These are phyloP conservation scores for Ophiostoma sp. DNA, from an alignment of 2,329 filamentous ascomycete genomes.

Conservation along the genomic window DNA sequence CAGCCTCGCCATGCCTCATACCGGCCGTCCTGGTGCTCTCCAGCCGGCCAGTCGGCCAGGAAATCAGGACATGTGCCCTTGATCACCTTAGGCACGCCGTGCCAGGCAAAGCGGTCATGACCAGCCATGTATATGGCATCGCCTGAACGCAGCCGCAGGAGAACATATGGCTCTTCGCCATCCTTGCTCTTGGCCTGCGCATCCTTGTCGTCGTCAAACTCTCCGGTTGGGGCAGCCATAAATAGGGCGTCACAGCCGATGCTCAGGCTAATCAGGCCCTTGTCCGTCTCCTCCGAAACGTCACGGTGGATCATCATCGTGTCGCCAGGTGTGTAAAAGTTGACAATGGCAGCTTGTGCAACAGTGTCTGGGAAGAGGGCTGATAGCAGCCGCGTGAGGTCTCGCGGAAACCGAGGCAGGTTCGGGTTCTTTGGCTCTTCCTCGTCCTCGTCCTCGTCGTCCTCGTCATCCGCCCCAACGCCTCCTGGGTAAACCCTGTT, in stretches of 20 bases:
- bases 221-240: constrained; percentile 60
- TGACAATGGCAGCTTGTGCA: constrained; percentile 87
- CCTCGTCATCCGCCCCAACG: constrained; percentile 29
- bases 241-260: constrained; percentile 89
- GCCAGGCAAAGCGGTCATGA: constrained; percentile 82
- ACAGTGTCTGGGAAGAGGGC: constrained; percentile 68
- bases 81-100: constrained; percentile 85
- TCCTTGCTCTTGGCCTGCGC: not conserved
- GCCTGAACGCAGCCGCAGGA: constrained; percentile 70
- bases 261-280: constrained; percentile 76
- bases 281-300: constrained; percentile 77
- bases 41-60: constrained; percentile 67
- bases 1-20: constrained; percentile 73
- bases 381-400: constrained; percentile 63
- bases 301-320: constrained; percentile 91
- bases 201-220: constrained; percentile 23
- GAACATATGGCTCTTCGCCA: constrained; percentile 44
- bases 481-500: constrained; percentile 66
- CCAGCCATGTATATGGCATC: constrained; percentile 88
- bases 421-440: constrained; percentile 46
- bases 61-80: constrained; percentile 70
- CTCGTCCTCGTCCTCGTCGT: constrained; percentile 34
- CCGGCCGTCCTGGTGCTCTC: constrained; percentile 36
- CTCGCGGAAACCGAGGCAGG: constrained; percentile 56
- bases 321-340: constrained; percentile 85